A percentile compares a stretch with the other conserved stretches of the same genome.
Evolutionary conservation across 2,329 filamentous ascomycete species (phyloP).

Genomic region (Talaromyces sp.): DNA sequence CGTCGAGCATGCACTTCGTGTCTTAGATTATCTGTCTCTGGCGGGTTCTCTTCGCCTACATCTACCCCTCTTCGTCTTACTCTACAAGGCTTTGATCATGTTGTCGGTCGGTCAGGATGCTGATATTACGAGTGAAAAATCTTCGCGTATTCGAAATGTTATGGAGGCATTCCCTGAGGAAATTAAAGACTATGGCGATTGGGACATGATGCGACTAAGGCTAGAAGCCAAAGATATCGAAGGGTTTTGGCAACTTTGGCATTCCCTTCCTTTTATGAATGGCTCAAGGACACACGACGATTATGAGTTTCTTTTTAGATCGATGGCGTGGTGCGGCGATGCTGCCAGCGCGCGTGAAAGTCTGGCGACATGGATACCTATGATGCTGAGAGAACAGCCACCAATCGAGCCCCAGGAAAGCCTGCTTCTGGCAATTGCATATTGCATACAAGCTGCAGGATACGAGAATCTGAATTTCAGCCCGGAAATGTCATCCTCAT

Average conservation of each 20-base stretch:
- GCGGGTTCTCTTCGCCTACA: conserved; percentile 37
- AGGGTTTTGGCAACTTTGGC: conserved; percentile 58
- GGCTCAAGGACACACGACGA: conserved; percentile 46
- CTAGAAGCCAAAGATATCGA: conserved; percentile 47
- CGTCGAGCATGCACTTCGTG: conserved; percentile 32
- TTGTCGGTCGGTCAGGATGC: not conserved
- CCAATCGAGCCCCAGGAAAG: conserved; percentile 41
- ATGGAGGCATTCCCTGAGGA: conserved; percentile 13
- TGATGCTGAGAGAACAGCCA: conserved; percentile 54
- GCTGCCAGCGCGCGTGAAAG: conserved; percentile 41
- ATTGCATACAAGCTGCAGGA: conserved; percentile 27
- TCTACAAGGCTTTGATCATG: conserved; percentile 36
- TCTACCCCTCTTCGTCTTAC: conserved; percentile 43
- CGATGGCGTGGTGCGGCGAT: conserved; percentile 42
- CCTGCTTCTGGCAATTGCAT: conserved; percentile 28
- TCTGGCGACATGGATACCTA: conserved; percentile 51
- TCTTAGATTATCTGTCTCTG: conserved; percentile 39
- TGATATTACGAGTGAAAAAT: not conserved
- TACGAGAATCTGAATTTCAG: not conserved
- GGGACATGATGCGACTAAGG: conserved; percentile 20
- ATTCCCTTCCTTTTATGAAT: conserved; percentile 48
- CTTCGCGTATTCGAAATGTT: conserved; percentile 21
- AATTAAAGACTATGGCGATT: not conserved
- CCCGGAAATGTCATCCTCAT: not conserved
- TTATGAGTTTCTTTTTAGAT: conserved; percentile 51